These are phyloP conservation scores for Rubia tinctorum DNA, from an alignment of 305 asterid species.

Conservation along the genomic window DNA sequence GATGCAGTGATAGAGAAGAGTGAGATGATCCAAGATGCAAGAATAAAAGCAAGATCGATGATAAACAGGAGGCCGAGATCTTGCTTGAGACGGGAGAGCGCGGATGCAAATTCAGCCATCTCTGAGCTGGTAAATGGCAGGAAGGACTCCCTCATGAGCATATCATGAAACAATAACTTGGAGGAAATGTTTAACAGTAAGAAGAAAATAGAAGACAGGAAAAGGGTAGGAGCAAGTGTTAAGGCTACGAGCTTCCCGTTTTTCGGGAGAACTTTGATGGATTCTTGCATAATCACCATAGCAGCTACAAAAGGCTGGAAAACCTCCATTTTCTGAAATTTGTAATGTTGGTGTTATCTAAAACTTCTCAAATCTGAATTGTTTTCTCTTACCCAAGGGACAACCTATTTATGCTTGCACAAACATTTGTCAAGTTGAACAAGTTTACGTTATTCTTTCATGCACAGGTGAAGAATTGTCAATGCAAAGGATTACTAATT, in stretches of 20 bases:
- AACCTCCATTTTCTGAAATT: constrained; percentile 6
- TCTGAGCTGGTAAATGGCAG: not conserved
- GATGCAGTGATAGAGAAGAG: not conserved
- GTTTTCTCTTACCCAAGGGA: not conserved
- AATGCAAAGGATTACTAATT: not conserved
- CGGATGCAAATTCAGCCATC: not conserved
- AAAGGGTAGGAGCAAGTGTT: constrained; percentile 21
- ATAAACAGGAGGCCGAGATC: not conserved
- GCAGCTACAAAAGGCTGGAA: constrained; percentile 12
- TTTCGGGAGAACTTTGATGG: constrained; percentile 25
- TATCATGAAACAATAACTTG: constrained; percentile 21
- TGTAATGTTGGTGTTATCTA: not conserved
- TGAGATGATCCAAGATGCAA: not conserved
- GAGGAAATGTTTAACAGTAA: constrained; percentile 19
- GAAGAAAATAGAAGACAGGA: constrained; percentile 19
- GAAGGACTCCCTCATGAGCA: constrained; percentile 25
- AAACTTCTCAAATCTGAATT: too few relatives aligned
- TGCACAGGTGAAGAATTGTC: not conserved
- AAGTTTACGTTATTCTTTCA: not conserved
- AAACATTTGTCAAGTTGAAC: not conserved
- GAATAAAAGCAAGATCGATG: not conserved
- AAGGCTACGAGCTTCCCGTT: constrained; percentile 23
- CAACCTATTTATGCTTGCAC: not conserved
- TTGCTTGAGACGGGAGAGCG: not conserved
- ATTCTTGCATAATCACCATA: constrained; percentile 22